Base-by-base conservation (phyloP, 257 asterid species). In the Cruciata laevipes region DNA sequence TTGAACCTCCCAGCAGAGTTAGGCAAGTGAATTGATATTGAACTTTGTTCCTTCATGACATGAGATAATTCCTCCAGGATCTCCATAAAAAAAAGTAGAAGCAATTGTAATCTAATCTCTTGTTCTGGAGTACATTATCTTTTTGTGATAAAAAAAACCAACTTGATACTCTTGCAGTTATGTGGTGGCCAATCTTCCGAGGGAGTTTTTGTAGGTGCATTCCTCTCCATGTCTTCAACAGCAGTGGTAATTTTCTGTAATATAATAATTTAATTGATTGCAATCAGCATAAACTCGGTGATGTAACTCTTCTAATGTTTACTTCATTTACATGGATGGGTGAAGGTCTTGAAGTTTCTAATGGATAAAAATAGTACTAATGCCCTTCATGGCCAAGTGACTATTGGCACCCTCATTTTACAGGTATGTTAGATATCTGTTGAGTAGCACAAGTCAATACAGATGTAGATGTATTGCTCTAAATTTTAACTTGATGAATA, bases 181-280 rank as follows among this genome's bases (percentile, higher is more conserved):
- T 90, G 97, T 71, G 99, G 99, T 47, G 99, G 95, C 73, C 81
- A 85, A 82, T 74, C 91, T 77, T 94, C 99, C 14, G 99, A 94
- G 82, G 99, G 99, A 42, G 86, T 94, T 53, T 94, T 94, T 77
- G 87, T 94, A 17, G 99, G 99, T 52, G 89, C 93, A 35, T 90
- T 94, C 79, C 95, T 94, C 67, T 94, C 99, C 27, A 94, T 94
- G 97, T 94, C 99, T 70, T 94, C 99, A 31, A 94, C 97, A 20
- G 97, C 99, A 49, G 99, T 94, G 96, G 99, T 94, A 87, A 84
- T 74, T 74, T 68, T 68, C 27, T 47, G 8, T 20, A 24, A 66
- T 25, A 38, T 31, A 24, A 38, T 31, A 24, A 30, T 32, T 5
- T 65, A 32, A 17, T 13, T 5, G 51, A 42, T 14, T 42, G 18